Conservation (phyloP, 139 green algal genomes). For the Bryopsis sp. region DNA sequence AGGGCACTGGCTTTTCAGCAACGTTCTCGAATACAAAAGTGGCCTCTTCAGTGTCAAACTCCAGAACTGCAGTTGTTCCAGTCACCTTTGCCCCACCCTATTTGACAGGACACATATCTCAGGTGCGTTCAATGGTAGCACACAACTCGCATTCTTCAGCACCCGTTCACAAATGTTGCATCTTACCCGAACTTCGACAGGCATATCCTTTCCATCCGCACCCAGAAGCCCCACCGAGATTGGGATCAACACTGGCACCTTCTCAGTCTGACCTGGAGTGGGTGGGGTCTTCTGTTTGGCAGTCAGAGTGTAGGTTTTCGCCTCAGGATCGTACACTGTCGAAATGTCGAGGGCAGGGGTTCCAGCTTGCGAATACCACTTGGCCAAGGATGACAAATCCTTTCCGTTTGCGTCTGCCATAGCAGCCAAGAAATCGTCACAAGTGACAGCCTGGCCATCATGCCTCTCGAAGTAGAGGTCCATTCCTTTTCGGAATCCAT, state of each 20-base stretch:
- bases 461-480: constrained; percentile 19
- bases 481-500: constrained; percentile 80
- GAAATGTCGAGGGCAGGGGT: constrained; percentile 71
- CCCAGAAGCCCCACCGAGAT: constrained; percentile 77
- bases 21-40: constrained; percentile 3
- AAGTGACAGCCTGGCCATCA: constrained; percentile 74
- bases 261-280: constrained; percentile 64
- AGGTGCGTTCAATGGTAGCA: too few species aligned
- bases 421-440: constrained; percentile 91
- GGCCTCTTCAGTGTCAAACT: neutral
- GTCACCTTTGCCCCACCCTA: neutral
- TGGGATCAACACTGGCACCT: constrained; percentile 75
- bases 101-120: too few species aligned
- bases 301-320: constrained; percentile 70
- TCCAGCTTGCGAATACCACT: constrained; percentile 84
- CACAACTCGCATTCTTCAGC: too few species aligned
- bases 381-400: constrained; percentile 60
- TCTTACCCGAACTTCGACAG: constrained; percentile 54
- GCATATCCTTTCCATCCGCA: constrained; percentile 61
- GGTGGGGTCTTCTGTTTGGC: constrained; percentile 57
- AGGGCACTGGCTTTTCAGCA: constrained; percentile 54
- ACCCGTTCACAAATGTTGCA: too few species aligned
- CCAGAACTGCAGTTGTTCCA: constrained; percentile 4
- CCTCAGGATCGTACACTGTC: constrained; percentile 58
- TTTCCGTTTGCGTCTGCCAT: constrained; percentile 92